Evolutionary conservation across 768 basidiomycete species (phyloP).

Genomic region (Pulveroboletus sp.): DNA sequence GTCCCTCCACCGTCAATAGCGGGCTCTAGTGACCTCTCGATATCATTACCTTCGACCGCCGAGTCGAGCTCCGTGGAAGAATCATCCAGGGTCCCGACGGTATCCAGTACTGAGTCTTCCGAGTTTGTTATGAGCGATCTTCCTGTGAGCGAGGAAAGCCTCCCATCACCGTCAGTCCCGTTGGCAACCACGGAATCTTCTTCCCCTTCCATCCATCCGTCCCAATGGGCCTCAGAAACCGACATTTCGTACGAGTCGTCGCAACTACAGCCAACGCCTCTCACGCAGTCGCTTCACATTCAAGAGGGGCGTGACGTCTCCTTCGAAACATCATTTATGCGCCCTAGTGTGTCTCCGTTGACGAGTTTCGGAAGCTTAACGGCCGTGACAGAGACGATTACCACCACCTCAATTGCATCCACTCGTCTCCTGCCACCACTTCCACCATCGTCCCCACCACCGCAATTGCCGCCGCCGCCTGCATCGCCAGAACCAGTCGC

Average conservation of each 20-base stretch:
- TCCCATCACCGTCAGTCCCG: conserved; percentile 35
- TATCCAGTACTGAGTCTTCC: conserved; percentile 44
- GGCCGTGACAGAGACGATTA: conserved; percentile 34
- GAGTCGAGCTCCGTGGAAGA: conserved; percentile 32
- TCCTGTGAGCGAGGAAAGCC: conserved; percentile 27
- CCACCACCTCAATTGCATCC: conserved; percentile 22
- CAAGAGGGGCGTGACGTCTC: conserved; percentile 63
- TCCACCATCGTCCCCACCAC: not conserved
- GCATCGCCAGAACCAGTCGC: conserved; percentile 19
- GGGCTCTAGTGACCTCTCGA: conserved; percentile 21
- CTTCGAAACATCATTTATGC: conserved; percentile 71
- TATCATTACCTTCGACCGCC: conserved; percentile 28
- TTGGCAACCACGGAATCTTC: conserved; percentile 36
- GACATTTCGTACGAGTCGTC: conserved; percentile 77
- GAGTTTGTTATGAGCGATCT: conserved; percentile 26
- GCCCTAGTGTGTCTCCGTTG: conserved; percentile 50
- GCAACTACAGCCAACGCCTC: conserved; percentile 68
- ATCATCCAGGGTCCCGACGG: conserved; percentile 33
- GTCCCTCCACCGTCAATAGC: conserved; percentile 16
- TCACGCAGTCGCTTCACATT: conserved; percentile 46
- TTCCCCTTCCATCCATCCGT: conserved; percentile 38
- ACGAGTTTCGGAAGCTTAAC: conserved; percentile 33
- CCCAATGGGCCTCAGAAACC: conserved; percentile 61
- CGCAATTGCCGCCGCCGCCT: not conserved
- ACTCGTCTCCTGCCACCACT: conserved; percentile 1